Percentiles rank a stretch among this genome's conserved stretches.
Evolutionary conservation across 441 rosid genomes (phyloP).

Genomic region (Metrosideros polymorpha): DNA sequence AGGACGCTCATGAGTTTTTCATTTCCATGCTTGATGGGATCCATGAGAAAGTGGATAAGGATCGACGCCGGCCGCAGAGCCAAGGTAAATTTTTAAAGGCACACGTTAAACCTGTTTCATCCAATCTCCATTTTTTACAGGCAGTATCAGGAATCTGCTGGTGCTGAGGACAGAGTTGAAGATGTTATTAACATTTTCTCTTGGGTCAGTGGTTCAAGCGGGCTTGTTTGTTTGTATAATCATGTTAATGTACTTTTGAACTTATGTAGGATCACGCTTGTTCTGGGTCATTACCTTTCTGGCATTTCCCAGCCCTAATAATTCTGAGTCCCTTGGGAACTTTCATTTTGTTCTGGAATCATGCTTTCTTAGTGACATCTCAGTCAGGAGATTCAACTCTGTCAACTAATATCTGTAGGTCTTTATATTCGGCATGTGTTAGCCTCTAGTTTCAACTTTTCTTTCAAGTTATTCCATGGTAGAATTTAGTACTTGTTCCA

Average conservation of each 20-base stretch:
- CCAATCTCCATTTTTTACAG: neutral
- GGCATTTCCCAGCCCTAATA: neutral
- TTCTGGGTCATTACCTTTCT: neutral
- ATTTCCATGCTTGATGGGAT: constrained; percentile 70
- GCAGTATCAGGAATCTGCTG: neutral
- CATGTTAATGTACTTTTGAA: neutral
- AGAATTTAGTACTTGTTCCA: neutral
- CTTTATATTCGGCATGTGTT: neutral
- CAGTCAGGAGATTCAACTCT: neutral
- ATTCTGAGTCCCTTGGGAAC: neutral
- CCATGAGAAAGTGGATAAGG: constrained; percentile 58
- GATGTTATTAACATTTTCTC: neutral
- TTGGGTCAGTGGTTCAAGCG: neutral
- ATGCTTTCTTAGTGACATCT: neutral
- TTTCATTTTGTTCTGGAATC: neutral
- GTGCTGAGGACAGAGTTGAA: neutral
- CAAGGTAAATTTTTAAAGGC: constrained; percentile 45
- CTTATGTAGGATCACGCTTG: neutral
- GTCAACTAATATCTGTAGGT: neutral
- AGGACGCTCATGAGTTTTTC: constrained; percentile 88
- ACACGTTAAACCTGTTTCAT: constrained; percentile 7
- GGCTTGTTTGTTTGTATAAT: neutral
- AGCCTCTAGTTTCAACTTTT: neutral
- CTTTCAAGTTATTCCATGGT: neutral
- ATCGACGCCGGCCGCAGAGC: constrained; percentile 1